Evolutionary conservation across 2,329 filamentous ascomycete genomes (phyloP).

Genomic region (Fusarium napiforme): DNA sequence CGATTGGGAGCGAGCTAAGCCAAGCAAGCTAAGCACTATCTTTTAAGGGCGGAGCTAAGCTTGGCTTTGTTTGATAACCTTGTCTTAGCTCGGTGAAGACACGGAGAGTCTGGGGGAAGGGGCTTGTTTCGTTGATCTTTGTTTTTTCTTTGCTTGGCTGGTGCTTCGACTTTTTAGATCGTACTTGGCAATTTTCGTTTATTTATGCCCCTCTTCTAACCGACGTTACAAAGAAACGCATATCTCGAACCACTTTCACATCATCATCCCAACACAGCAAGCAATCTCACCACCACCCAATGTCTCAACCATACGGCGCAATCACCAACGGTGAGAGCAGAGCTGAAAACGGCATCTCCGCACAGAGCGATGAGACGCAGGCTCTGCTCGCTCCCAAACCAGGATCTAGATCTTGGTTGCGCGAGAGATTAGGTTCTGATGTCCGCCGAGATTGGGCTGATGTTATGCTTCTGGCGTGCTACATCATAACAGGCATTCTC

Average conservation of each 20-base stretch:
- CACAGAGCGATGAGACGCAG: slow-evolving; percentile 21
- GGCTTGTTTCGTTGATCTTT: background rate
- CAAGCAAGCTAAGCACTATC: background rate
- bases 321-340: slow-evolving; percentile 11
- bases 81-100: slow-evolving; percentile 7
- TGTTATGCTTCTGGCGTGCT: slow-evolving; percentile 75
- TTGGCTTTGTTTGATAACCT: background rate
- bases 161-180: background rate
- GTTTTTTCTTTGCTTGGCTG: background rate
- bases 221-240: background rate
- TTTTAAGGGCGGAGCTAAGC: background rate
- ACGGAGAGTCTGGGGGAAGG: background rate
- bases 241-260: background rate
- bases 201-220: slow-evolving; percentile 13
- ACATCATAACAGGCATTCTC: slow-evolving; percentile 80
- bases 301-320: slow-evolving; percentile 37
- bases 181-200: background rate
- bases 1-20: background rate
- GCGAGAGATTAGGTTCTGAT: slow-evolving; percentile 33
- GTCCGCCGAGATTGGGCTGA: slow-evolving; percentile 69
- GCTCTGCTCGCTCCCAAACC: slow-evolving; percentile 34
- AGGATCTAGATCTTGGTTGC: slow-evolving; percentile 30
- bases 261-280: background rate
- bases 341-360: slow-evolving; percentile 10
- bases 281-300: background rate